Evolutionary conservation across 345 rosid genomes (phyloP).

Genomic region (Carallia pectinifolia): DNA sequence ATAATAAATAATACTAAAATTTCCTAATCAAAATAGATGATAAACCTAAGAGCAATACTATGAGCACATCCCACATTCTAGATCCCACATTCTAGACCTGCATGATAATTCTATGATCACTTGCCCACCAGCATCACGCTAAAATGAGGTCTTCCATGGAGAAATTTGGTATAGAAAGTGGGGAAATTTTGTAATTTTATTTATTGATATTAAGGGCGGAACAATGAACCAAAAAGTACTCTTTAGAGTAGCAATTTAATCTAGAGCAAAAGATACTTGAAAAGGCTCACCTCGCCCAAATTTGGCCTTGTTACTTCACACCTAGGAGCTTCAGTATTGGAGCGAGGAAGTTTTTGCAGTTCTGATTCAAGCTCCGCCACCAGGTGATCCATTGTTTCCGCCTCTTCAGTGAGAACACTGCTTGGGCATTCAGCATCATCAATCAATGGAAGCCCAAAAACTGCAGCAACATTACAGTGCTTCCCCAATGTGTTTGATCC

Average conservation of each 20-base stretch:
- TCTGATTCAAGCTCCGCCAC: constrained; percentile 83
- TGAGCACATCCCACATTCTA: no score
- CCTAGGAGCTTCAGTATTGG: constrained; percentile 16
- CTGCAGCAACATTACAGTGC: constrained; percentile 28
- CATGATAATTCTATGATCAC: background rate
- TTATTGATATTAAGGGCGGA: background rate
- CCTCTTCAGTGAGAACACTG: constrained; percentile 84
- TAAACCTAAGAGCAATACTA: background rate
- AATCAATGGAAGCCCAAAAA: constrained; percentile 14
- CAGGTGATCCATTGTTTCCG: constrained; percentile 62
- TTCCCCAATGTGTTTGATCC: constrained; percentile 26
- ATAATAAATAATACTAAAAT: background rate
- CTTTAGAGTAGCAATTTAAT: background rate
- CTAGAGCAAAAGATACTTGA: constrained; percentile 8
- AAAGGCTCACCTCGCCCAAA: constrained; percentile 45
- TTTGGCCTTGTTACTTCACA: constrained; percentile 13
- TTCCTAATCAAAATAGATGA: background rate
- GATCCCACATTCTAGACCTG: background rate
- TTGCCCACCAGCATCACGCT: background rate
- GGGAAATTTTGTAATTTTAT: no score
- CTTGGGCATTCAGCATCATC: constrained; percentile 66
- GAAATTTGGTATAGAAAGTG: no score
- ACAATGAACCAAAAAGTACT: background rate
- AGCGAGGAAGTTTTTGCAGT: constrained; percentile 65
- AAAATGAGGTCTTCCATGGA: background rate